These are phyloP conservation scores for Coriaria nepalensis DNA, from an alignment of 306 rosid species.

Conservation along the genomic window DNA sequence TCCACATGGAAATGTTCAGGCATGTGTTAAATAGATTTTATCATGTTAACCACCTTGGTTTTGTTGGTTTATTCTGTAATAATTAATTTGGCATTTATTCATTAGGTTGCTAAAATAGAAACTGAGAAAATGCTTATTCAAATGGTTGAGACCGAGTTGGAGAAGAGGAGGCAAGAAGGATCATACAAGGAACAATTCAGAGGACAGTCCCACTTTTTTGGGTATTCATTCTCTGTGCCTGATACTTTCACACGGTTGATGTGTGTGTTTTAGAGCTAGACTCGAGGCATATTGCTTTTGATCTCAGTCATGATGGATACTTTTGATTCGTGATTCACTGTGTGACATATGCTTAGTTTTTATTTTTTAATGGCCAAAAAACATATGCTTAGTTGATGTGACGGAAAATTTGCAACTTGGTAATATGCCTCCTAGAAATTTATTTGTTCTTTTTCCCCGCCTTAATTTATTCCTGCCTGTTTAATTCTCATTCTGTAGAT, in stretches of 20 bases:
- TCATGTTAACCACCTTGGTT: constrained; percentile 8
- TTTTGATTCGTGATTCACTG: no score
- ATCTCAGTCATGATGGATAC: no score
- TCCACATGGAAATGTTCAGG: constrained; percentile 99
- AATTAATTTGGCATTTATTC: constrained; percentile 7
- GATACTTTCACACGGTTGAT: background rate
- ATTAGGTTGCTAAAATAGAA: constrained; percentile 92
- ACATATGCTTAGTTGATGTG: no score
- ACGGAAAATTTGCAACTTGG: no score
- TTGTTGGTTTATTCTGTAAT: constrained; percentile 8
- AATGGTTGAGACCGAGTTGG: constrained; percentile 94
- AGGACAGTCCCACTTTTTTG: constrained; percentile 97
- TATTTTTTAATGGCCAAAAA: no score
- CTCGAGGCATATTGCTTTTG: background rate
- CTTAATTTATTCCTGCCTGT: background rate
- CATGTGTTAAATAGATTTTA: constrained; percentile 15
- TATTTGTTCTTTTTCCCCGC: background rate
- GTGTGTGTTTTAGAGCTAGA: background rate
- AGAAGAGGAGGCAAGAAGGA: constrained; percentile 70
- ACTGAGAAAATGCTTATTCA: constrained; percentile 99
- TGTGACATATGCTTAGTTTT: no score
- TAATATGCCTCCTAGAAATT: background rate
- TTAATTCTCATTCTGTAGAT: constrained; percentile 30
- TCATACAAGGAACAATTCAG: constrained; percentile 44
- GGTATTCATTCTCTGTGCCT: constrained; percentile 35